Conservation (phyloP, 2,329 filamentous ascomycete genomes). For the Dactylellina haptotyla region DNA sequence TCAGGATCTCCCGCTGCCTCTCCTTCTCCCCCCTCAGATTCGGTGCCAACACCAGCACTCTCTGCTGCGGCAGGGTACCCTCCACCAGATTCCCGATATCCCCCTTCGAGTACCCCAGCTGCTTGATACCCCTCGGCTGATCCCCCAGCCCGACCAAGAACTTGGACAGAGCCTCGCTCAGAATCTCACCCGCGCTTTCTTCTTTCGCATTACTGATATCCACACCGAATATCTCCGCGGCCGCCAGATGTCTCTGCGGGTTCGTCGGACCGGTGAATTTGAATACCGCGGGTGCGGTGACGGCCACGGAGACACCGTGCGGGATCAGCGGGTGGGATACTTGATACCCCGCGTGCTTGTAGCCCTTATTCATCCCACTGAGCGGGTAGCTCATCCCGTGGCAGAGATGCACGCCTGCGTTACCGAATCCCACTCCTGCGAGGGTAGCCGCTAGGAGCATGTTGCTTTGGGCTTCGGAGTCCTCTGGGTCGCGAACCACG, state of each 20-base stretch:
- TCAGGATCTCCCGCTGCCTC: constrained; percentile 76
- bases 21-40: constrained; percentile 76
- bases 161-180: constrained; percentile 81
- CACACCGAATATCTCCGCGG: constrained; percentile 89
- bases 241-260: constrained; percentile 87
- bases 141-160: constrained; percentile 87
- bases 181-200: constrained; percentile 87
- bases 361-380: constrained; percentile 86
- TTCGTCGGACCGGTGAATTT: constrained; percentile 91
- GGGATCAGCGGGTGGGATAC: constrained; percentile 83
- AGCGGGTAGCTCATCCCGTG: constrained; percentile 98
- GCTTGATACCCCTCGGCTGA: constrained; percentile 86
- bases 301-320: constrained; percentile 69
- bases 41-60: constrained; percentile 91
- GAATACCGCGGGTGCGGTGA: constrained; percentile 83
- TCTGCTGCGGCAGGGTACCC: constrained; percentile 89
- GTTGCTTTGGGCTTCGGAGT: constrained; percentile 89
- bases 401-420: constrained; percentile 91
- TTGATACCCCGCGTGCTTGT: constrained; percentile 87
- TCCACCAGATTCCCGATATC: constrained; percentile 88
- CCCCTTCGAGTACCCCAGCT: constrained; percentile 78
- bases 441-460: constrained; percentile 96
- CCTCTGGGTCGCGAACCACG: constrained; percentile 85
- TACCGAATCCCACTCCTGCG: constrained; percentile 95
- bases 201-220: constrained; percentile 87